These are phyloP conservation scores for Gracilaria gracilis DNA, from an alignment of 23 red algal species.

Conservation along the genomic window DNA sequence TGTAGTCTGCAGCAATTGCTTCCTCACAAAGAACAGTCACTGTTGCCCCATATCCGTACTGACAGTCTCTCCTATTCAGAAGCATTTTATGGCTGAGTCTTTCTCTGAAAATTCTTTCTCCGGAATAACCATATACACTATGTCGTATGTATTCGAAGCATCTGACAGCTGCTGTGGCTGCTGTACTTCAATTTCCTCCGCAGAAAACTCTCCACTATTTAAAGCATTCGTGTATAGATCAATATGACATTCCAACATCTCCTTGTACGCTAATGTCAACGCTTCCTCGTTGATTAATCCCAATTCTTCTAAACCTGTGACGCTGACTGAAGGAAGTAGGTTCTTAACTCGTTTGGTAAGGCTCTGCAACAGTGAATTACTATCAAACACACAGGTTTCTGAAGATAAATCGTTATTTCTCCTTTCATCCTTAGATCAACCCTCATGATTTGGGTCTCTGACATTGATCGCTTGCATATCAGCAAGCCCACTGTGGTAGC, in stretches of 20 bases:
- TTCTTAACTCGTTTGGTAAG: not conserved
- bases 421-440: not conserved
- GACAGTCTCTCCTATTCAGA: conserved; percentile 4
- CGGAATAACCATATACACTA: conserved; percentile 7
- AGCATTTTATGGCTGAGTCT: not conserved
- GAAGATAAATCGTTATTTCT: not conserved
- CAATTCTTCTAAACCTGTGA: not conserved
- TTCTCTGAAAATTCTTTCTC: too few species aligned
- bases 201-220: not conserved
- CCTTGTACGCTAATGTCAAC: not conserved
- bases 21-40: conserved; percentile 3
- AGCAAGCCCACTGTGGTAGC: not conserved
- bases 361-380: not conserved
- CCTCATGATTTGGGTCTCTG: not conserved
- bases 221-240: conserved; percentile 26
- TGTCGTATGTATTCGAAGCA: conserved; percentile 33
- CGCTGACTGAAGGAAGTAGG: not conserved
- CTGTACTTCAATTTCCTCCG: conserved; percentile 2
- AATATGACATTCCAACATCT: not conserved
- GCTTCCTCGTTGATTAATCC: not conserved
- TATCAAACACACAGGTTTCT: not conserved
- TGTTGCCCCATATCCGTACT: conserved; percentile 14
- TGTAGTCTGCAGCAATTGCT: not conserved
- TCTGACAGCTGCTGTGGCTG: not conserved
- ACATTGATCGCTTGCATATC: not conserved